These are phyloP conservation scores for Hanseniaspora taiwanica DNA, from an alignment of 805 yeast species.

Conservation along the genomic window DNA sequence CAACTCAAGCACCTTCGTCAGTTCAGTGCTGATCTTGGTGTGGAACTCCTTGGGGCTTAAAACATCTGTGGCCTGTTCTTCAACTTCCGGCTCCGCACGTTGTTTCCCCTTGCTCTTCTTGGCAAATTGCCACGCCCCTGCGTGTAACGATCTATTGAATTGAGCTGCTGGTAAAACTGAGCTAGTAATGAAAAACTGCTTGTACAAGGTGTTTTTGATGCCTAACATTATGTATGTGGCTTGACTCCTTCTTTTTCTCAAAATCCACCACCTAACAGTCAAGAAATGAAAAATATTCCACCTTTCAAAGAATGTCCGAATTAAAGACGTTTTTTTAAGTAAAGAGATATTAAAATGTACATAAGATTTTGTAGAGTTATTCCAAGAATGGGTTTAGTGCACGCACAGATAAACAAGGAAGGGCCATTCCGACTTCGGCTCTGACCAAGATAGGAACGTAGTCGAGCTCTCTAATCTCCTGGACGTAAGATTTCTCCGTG, in stretches of 20 bases:
- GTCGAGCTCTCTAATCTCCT: slow-evolving; percentile 65
- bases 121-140: too few relatives aligned
- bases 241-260: too few relatives aligned
- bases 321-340: too few relatives aligned
- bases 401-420: slow-evolving; percentile 88
- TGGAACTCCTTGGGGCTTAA: slow-evolving; percentile 2
- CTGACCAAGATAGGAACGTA: slow-evolving; percentile 76
- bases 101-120: neutral
- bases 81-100: neutral
- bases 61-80: neutral
- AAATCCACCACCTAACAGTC: too few relatives aligned
- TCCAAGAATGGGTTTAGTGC: slow-evolving; percentile 70
- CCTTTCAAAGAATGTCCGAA: too few relatives aligned
- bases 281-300: too few relatives aligned
- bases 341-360: neutral
- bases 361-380: neutral
- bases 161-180: too few relatives aligned
- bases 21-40: slow-evolving; percentile 5
- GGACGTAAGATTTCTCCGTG: slow-evolving; percentile 38
- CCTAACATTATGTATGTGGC: too few relatives aligned
- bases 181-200: too few relatives aligned
- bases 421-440: slow-evolving; percentile 89
- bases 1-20: slow-evolving; percentile 25
- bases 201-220: too few relatives aligned
- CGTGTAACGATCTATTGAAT: too few relatives aligned